Evolutionary conservation across 345 rosid species (phyloP).

Genomic region (Brassica incana): DNA sequence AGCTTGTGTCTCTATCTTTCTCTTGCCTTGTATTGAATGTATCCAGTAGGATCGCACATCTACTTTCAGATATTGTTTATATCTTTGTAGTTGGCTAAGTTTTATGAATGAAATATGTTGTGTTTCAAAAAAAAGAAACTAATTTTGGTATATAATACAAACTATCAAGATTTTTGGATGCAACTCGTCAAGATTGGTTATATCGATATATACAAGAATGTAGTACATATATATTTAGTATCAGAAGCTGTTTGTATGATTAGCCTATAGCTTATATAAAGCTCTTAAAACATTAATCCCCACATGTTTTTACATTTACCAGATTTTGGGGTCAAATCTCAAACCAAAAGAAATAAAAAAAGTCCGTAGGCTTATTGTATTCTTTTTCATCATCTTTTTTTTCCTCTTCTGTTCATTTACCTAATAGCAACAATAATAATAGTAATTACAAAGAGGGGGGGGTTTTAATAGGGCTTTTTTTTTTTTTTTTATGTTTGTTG

Average conservation of each 20-base stretch:
- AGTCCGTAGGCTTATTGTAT: neutral
- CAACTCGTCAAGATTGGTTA: neutral
- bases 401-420: constrained; percentile 24
- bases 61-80: no score
- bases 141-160: neutral
- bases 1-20: no score
- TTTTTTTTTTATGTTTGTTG: constrained; percentile 50
- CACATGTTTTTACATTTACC: constrained; percentile 31
- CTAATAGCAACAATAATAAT: constrained; percentile 29
- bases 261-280: constrained; percentile 8
- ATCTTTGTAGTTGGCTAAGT: no score
- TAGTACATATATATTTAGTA: constrained; percentile 22
- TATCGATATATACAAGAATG: constrained; percentile 11
- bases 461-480: constrained; percentile 40
- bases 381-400: constrained; percentile 16
- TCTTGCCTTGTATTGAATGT: no score
- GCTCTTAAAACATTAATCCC: constrained; percentile 35
- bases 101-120: no score
- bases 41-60: no score
- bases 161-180: neutral
- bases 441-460: constrained; percentile 39
- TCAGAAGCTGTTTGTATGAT: neutral
- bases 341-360: neutral
- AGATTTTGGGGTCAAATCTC: constrained; percentile 28
- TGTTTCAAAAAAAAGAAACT: no score